Conservation (phyloP, 495 filamentous ascomycete genomes). For the Xylaria bambusicola region DNA sequence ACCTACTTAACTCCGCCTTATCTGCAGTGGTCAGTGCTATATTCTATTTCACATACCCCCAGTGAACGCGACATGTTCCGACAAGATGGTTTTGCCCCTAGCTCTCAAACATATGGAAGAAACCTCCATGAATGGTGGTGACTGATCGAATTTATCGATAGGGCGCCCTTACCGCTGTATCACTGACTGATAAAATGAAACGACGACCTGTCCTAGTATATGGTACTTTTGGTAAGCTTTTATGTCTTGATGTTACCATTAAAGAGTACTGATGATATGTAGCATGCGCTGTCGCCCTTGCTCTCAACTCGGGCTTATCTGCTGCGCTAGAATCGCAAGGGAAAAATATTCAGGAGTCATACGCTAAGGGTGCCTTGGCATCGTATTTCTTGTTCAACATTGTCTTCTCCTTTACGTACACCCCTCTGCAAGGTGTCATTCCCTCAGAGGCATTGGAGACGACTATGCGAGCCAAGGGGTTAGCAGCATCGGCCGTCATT, state of each 20-base stretch:
- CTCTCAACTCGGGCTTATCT: conserved; percentile 49
- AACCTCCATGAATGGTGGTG: background rate
- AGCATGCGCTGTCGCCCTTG: conserved; percentile 53
- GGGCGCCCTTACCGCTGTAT: conserved; percentile 46
- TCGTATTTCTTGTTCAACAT: conserved; percentile 62
- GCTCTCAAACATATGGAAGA: too few species aligned
- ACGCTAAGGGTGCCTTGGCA: conserved; percentile 47
- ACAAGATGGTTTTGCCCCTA: too few species aligned
- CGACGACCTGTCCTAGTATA: conserved; percentile 46
- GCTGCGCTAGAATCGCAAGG: conserved; percentile 43
- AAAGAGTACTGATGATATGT: background rate
- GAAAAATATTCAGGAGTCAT: conserved; percentile 36
- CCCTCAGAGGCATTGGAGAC: conserved; percentile 57
- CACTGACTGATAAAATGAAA: conserved; percentile 46
- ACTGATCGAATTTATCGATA: background rate
- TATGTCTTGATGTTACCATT: background rate
- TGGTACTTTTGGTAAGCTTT: conserved; percentile 39
- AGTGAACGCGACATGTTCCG: too few species aligned
- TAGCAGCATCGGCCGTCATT: conserved; percentile 48
- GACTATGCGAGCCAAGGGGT: conserved; percentile 52
- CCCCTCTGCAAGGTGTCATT: conserved; percentile 61
- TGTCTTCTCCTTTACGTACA: conserved; percentile 62
- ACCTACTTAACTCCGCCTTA: conserved; percentile 47
- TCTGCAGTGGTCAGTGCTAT: conserved; percentile 33
- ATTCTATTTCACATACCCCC: background rate